Percentiles rank a stretch among this genome's conserved stretches.
These are phyloP conservation scores for Aaosphaeria pasadenensis DNA, from an alignment of 2,329 filamentous ascomycete genomes.

Conservation along the genomic window DNA sequence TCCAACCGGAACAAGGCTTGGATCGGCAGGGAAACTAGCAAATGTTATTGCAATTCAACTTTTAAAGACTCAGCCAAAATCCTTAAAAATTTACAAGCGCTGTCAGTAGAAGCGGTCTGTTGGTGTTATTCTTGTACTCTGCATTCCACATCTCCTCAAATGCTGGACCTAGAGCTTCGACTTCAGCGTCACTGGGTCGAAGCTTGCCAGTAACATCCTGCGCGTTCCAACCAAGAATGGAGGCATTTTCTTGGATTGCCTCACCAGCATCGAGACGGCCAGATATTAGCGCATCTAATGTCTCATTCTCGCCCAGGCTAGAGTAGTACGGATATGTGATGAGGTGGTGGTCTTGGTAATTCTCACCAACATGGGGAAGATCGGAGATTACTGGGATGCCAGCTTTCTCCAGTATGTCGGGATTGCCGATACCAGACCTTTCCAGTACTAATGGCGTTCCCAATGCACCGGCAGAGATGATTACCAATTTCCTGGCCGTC, in stretches of 20 bases:
- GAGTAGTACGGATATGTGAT: conserved; percentile 53
- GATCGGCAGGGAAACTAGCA: conserved; percentile 30
- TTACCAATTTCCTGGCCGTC: conserved; percentile 55
- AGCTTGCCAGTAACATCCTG: conserved; percentile 58
- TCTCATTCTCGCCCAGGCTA: conserved; percentile 45
- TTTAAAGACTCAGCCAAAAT: not conserved
- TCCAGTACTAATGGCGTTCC: conserved; percentile 58
- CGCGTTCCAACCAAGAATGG: conserved; percentile 56
- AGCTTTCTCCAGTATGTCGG: conserved; percentile 49
- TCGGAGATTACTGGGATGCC: conserved; percentile 54
- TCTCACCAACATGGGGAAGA: conserved; percentile 61
- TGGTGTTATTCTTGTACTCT: conserved; percentile 49
- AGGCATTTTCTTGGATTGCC: conserved; percentile 47
- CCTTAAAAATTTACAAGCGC: conserved; percentile 37
- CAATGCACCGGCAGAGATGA: conserved; percentile 50
- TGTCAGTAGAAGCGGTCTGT: conserved; percentile 51
- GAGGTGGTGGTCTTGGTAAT: conserved; percentile 62
- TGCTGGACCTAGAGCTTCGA: conserved; percentile 50
- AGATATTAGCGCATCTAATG: conserved; percentile 53
- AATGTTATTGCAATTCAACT: conserved; percentile 23
- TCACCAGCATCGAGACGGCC: conserved; percentile 47
- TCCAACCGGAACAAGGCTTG: conserved; percentile 30
- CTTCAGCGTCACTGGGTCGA: conserved; percentile 53
- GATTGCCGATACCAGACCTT: conserved; percentile 59
- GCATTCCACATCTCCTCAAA: conserved; percentile 56